These are phyloP conservation scores for Paracoccidioides brasiliensis DNA, from an alignment of 2,329 filamentous ascomycete genomes.

Conservation along the genomic window DNA sequence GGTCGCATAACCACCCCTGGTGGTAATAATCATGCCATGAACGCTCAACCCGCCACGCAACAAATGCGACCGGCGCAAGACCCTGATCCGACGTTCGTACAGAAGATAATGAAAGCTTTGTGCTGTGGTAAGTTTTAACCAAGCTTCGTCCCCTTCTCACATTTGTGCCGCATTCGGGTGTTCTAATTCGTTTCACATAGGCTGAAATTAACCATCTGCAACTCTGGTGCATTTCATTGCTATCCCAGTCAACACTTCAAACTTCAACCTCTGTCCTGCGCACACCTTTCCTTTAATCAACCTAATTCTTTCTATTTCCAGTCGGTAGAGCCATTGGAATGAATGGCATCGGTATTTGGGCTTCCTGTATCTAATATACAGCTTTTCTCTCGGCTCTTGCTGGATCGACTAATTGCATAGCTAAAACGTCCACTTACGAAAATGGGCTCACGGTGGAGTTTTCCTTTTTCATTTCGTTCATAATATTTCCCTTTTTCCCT, in stretches of 20 bases:
- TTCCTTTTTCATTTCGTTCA: not conserved
- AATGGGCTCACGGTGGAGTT: conserved; percentile 10
- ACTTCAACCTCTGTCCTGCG: not conserved
- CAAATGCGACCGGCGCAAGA: conserved; percentile 39
- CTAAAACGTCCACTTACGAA: conserved; percentile 10
- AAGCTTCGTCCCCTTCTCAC: not conserved
- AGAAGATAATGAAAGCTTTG: conserved; percentile 84
- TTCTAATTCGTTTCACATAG: not conserved
- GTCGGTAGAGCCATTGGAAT: conserved; percentile 3
- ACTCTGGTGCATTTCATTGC: not conserved
- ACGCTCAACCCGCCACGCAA: conserved; percentile 43
- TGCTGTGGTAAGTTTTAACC: conserved; percentile 58
- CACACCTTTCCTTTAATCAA: not conserved
- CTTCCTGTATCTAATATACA: conserved; percentile 2
- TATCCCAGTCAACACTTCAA: no score
- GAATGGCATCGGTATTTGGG: conserved; percentile 1
- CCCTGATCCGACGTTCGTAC: conserved; percentile 65
- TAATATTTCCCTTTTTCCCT: no score
- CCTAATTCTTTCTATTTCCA: not conserved
- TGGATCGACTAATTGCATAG: conserved; percentile 8
- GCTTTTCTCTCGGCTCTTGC: conserved; percentile 3
- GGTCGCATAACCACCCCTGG: conserved; percentile 42
- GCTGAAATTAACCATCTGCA: not conserved
- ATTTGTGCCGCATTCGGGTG: no score
- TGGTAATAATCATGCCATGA: conserved; percentile 49